Percentiles rank a stretch among this genome's conserved stretches.
These are phyloP conservation scores for Neurospora tetrasperma DNA, from an alignment of 495 filamentous ascomycete species.

Conservation along the genomic window DNA sequence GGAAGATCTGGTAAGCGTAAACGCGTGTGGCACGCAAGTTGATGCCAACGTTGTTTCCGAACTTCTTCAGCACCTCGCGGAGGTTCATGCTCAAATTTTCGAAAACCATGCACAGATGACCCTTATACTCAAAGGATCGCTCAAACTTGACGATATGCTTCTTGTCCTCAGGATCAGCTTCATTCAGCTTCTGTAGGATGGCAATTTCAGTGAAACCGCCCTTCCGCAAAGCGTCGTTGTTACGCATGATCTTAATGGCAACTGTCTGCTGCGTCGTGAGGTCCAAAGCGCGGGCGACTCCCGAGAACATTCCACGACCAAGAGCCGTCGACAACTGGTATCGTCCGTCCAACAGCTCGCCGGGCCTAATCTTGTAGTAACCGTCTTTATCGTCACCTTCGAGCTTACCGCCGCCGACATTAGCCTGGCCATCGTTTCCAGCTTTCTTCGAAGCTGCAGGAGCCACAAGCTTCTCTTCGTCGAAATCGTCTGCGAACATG, in stretches of 20 bases:
- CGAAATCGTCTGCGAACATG: conserved; percentile 91
- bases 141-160: conserved; percentile 86
- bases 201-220: conserved; percentile 91
- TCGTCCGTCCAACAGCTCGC: conserved; percentile 76
- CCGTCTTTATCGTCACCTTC: conserved; percentile 92
- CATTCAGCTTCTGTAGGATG: conserved; percentile 73
- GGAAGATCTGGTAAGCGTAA: conserved; percentile 91
- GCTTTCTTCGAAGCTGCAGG: conserved; percentile 35
- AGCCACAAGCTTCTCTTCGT: conserved; percentile 78
- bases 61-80: conserved; percentile 92
- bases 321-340: conserved; percentile 81
- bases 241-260: conserved; percentile 89
- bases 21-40: conserved; percentile 74
- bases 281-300: conserved; percentile 86
- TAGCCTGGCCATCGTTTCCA: conserved; percentile 21
- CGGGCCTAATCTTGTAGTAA: conserved; percentile 85
- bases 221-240: conserved; percentile 88
- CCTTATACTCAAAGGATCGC: conserved; percentile 84
- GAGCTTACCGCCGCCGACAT: conserved; percentile 64
- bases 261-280: conserved; percentile 58
- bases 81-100: conserved; percentile 91
- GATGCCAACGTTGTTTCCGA: conserved; percentile 86
- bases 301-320: conserved; percentile 94
- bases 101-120: conserved; percentile 91
- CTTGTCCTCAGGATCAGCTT: conserved; percentile 79